phyloP scores from a whole-genome alignment of 805 yeast genomes.

The Yarrowia sp. region DNA sequence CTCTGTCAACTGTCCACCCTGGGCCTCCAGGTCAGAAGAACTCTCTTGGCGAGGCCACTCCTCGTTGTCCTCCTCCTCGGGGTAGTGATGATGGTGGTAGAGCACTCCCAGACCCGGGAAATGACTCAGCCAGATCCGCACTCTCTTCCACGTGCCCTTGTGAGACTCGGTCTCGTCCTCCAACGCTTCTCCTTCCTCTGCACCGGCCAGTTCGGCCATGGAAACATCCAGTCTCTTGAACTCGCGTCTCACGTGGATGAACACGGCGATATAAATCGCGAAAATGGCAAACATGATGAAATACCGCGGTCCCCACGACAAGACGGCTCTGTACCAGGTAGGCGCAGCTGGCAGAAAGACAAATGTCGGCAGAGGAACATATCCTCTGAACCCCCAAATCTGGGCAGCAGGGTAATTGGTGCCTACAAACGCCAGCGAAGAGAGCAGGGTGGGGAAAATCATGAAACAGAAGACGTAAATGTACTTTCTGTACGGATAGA shows the following conservation, averaged over 20 bases:
- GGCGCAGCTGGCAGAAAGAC: conserved; percentile 79
- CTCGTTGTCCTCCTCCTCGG: background rate
- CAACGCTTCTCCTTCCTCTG: conserved; percentile 12
- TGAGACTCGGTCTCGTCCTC: background rate
- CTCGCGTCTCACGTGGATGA: conserved; percentile 63
- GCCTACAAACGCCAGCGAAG: conserved; percentile 72
- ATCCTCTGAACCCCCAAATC: conserved; percentile 42
- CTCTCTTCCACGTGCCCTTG: conserved; percentile 19
- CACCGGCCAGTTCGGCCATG: conserved; percentile 47
- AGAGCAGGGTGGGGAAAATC: conserved; percentile 68
- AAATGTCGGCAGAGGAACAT: conserved; percentile 67
- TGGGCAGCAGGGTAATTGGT: conserved; percentile 57
- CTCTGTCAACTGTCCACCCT: background rate
- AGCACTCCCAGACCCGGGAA: conserved; percentile 30
- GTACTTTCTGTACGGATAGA: conserved; percentile 62
- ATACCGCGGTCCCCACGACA: conserved; percentile 86
- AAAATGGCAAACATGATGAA: conserved; percentile 67
- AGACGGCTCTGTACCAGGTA: conserved; percentile 71
- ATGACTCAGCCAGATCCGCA: conserved; percentile 17
- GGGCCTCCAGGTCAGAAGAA: conserved; percentile 9
- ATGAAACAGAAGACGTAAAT: conserved; percentile 64
- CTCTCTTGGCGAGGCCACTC: conserved; percentile 1
- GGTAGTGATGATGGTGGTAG: conserved; percentile 12
- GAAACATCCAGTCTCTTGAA: conserved; percentile 46
- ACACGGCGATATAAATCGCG: conserved; percentile 70